These are phyloP conservation scores for Thymus quinquecostatus DNA, from an alignment of 257 asterid genomes.

Conservation along the genomic window DNA sequence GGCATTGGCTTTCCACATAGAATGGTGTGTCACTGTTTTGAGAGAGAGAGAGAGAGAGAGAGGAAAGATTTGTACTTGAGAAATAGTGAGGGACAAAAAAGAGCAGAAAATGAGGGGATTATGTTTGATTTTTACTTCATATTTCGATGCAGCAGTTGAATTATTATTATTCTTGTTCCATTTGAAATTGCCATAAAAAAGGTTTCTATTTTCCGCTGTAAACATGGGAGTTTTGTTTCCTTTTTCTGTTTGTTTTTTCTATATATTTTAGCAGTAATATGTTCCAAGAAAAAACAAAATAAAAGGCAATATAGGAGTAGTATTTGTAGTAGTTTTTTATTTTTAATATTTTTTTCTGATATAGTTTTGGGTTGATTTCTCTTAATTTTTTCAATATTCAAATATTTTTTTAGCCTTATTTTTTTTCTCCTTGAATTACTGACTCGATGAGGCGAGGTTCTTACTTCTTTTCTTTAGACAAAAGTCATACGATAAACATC, in stretches of 20 bases:
- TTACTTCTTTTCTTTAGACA: slow-evolving; percentile 36
- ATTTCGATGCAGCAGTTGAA: slow-evolving; percentile 35
- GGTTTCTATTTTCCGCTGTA: slow-evolving; percentile 26
- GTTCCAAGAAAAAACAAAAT: too few species aligned
- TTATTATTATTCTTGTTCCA: slow-evolving; percentile 33
- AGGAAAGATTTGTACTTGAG: slow-evolving; percentile 22
- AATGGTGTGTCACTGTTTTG: slow-evolving; percentile 28
- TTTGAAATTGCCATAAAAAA: slow-evolving; percentile 24
- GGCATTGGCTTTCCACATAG: not conserved
- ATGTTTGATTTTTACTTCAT: slow-evolving; percentile 40
- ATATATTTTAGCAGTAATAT: not conserved
- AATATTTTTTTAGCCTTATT: not conserved
- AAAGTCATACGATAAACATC: slow-evolving; percentile 30
- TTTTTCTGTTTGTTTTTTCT: slow-evolving; percentile 8
- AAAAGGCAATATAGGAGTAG: too few species aligned
- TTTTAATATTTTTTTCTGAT: not conserved
- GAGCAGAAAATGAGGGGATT: slow-evolving; percentile 48
- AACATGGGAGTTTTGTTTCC: slow-evolving; percentile 24
- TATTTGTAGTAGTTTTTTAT: too few species aligned
- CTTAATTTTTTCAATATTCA: not conserved
- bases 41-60: slow-evolving; percentile 25
- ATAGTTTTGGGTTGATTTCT: slow-evolving; percentile 18
- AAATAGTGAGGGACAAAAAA: not conserved
- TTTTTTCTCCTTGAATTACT: slow-evolving; percentile 29
- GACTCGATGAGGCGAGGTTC: slow-evolving; percentile 1